Evolutionary conservation across 2,329 filamentous ascomycete genomes (phyloP), one percentile per base, ranked within the genome.

Genomic region (Zasmidium cellare): DNA sequence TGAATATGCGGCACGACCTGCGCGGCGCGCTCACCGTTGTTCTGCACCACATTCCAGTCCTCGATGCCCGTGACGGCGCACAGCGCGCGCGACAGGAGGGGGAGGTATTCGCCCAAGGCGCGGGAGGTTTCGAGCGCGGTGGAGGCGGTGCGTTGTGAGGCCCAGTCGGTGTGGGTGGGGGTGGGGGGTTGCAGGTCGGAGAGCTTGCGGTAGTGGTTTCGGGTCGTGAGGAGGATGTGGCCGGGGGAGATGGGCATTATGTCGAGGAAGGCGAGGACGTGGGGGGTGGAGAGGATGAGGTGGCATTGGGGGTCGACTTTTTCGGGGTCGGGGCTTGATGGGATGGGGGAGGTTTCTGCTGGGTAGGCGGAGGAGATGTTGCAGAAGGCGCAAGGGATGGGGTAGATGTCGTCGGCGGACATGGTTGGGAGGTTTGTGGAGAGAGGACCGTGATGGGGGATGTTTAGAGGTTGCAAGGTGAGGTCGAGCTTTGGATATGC

Each of bases 1-100:
- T 99, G 93, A 50, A 96, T 88, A 74, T 97, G 93, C 20, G 89
- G 89, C 1, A 97, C 92, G 16, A 96, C 91, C 77, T 97, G 93
- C 1, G 92, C 92, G 1, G 93, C 93, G 28, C 91, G 85, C 2
- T 87, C 87, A 16, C 93, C 85, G 67, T 97, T 97, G 73, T 97
- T 97, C 78, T 97, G 93, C 55, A 97, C 91, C 25, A 97, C 86
- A 74, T 99, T 99, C 89, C 93, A 97, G 76, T 97, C 92, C 51
- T 80, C 81, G 1, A 91, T 84, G 9, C 87, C 88, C 2, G 87
- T 90, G 0, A 86, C 85, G 52, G 80, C 80, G 28, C 86, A 82
- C 38, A 96, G 80, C 0, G 90, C 89, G 19, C 84, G 79, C 18
- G 89, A 90, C 2, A 97, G 78, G 2, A 93, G 74, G 31, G 90